Base-by-base conservation (phyloP, 768 basidiomycete species). In the Pleurotus giganteus region DNA sequence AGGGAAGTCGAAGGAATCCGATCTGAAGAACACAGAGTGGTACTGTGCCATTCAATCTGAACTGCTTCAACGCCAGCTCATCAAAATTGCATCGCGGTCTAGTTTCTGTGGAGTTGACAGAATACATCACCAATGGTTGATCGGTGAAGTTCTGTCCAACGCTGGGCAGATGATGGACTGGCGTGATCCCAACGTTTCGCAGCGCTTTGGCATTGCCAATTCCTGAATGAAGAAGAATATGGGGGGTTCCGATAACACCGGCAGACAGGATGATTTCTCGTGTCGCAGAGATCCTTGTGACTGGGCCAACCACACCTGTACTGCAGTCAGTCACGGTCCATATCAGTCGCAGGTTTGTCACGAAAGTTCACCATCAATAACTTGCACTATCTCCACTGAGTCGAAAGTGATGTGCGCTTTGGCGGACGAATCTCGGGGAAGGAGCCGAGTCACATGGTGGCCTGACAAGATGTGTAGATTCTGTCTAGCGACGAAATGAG, bases 191-290 rank as follows among this genome's bases (percentile, higher is more conserved):
- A 5, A 62, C 26, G 0, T 27, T n/a, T 0, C 53, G 13, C 9
- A 66, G 50, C 6, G 6, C 23, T 21, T 12, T 6, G 2, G 53
- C 12, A 36, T 64, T 57, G 8, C 69, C 69, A 28, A 71, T 71
- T 7, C 67, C 67, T 7, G 66, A 69, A 23, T 58, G 57, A 36
- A 67, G 42, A 4, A 67, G 59, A 27, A 65, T 55, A 13, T 57
- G 54, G 9, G 65, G 59, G 1, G 64, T 64, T 21, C 57, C 57
- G 12, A 61, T 45, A n/a, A n/a, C 43, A n/a, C 43, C 43, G 11
- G 67, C 71, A 2, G 72, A 73, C 6, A 76, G 61, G 26, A 76
- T 68, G 29, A 74, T 61, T 52, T 76, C 74, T 43, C 67, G 70
- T 15, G 50, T 60, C 1, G 73, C 71, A 1, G 27, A 55, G 12